Base-by-base conservation (phyloP, 768 basidiomycete species). In the Suillus luteus region DNA sequence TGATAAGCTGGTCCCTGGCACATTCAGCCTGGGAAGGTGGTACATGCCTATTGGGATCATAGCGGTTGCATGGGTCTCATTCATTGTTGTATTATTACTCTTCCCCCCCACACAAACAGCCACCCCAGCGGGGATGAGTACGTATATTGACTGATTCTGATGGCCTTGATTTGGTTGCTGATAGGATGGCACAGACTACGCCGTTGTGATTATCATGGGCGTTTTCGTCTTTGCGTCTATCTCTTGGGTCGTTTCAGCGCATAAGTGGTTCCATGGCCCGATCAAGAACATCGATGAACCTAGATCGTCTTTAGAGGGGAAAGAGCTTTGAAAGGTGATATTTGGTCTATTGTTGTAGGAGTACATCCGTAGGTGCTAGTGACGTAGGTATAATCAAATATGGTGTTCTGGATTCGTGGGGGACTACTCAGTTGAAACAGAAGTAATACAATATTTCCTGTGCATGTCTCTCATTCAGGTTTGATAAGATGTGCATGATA, bases 241-340 rank as follows among this genome's bases (percentile, higher is more conserved):
- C 5, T 89, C 85, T 7, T 91, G 90, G 90, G 72, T 86, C 7
- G 38, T 86, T 5, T 89, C 88, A 27, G 90, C 90, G 1, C 83
- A 75, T 41, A 84, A 86, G 63, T 91, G 89, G 89, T 91, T 91
- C 76, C 80, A 75, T 27, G 89, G 89, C 0, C 89, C 89, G 19
- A 78, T 90, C 57, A 74, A 77, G 66, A 90, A 81, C 60, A 71
- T 85, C 14, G 76, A 81, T 51, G 75, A 59, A 17, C 5, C 52
- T 22, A 40, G 24, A 17, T 59, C 9, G 22, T 68, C 66, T 17
- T 31, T 62, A 35, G 62, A 65, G 1, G 59, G 62, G 44, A 70
- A 75, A 57, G 43, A 59, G 59, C 35, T 60, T 19, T 63, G 44
- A 60, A 62, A 9, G 57, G 57, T 27, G 17, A 41, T 19, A 41